Base-by-base conservation (phyloP, 2,329 filamentous ascomycete species). In the Ophiobolus disseminans region DNA sequence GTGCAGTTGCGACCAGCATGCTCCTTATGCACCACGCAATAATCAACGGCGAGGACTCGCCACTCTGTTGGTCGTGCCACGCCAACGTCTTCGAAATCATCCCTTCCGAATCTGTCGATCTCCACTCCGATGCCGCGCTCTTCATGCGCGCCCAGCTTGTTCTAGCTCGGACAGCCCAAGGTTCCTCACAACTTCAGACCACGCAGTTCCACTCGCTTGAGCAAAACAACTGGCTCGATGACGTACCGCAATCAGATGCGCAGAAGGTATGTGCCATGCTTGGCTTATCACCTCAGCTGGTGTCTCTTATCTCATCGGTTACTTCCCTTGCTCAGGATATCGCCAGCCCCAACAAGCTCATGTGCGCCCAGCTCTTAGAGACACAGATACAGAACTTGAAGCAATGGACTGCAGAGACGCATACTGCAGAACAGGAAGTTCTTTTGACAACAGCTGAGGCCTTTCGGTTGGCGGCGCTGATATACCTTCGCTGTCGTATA, bases 31-130 rank as follows among this genome's bases (percentile, higher is more conserved):
- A 70, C 23, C 64, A 69, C 19, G 60, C 62, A 30, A 58, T 57
- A 10, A 48, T 70, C 30, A 67, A 66, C 44, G 57, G 55, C 7
- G 54, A 65, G 8, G 64, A 69, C 1, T 59, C 60, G 4, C 54
- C 50, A n/a, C 34, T 69, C 3, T 69, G 68, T 51, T 70, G 68
- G 68, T 69, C 65, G 2, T 60, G 57, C 34, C 68, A 70, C 20
- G 65, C 68, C 35, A 69, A 69, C 25, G 55, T 70, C 23, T 66
- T 69, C 45, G 62, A 70, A 38, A 60, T 58, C 4, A 66, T 67
- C 6, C 66, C 68, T 5, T 28, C 48, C 5, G 53, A 57, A 7
- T 47, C 52, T 35, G 43, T 67, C 34, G 50, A 65, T 38, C 58
- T 59, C 17, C 48, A 59, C 20, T 67, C 66, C 2, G 65, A 66